Evolutionary conservation across 306 rosid genomes (phyloP).

Genomic region (Styphnolobium japonicum): DNA sequence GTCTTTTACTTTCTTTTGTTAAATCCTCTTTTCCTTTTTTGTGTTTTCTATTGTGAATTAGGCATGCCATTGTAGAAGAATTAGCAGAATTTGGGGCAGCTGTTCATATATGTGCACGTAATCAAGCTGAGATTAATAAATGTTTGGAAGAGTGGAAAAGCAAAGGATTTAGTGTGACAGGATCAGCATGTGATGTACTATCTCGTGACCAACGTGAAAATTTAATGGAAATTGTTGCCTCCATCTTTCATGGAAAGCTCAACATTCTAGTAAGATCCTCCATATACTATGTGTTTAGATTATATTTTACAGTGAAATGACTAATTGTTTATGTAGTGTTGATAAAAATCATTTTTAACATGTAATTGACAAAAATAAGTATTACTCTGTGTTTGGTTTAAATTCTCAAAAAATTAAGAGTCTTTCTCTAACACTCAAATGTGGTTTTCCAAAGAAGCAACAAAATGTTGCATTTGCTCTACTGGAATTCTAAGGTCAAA

Average conservation of each 20-base stretch:
- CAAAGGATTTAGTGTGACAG: constrained; percentile 36
- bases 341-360: too few relatives aligned
- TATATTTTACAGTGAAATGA: too few relatives aligned
- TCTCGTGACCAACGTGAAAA: constrained; percentile 18
- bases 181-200: constrained; percentile 32
- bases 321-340: too few relatives aligned
- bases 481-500: too few relatives aligned
- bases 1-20: background rate
- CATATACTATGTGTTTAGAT: too few relatives aligned
- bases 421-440: too few relatives aligned
- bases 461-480: too few relatives aligned
- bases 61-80: constrained; percentile 43
- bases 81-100: constrained; percentile 41
- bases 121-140: constrained; percentile 25
- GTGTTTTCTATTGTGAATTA: background rate
- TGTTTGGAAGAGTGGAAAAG: constrained; percentile 34
- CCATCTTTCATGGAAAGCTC: constrained; percentile 30
- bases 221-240: constrained; percentile 29
- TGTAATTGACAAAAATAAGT: too few relatives aligned
- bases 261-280: constrained; percentile 34
- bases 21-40: background rate
- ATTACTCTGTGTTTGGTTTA: too few relatives aligned
- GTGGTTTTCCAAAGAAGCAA: too few relatives aligned
- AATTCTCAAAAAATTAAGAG: too few relatives aligned
- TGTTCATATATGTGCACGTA: constrained; percentile 38